A percentile compares a stretch with the other conserved stretches of the same genome.
phyloP scores from a whole-genome alignment of 352 stramenopile genomes.

The Globisporangium nodosum region DNA sequence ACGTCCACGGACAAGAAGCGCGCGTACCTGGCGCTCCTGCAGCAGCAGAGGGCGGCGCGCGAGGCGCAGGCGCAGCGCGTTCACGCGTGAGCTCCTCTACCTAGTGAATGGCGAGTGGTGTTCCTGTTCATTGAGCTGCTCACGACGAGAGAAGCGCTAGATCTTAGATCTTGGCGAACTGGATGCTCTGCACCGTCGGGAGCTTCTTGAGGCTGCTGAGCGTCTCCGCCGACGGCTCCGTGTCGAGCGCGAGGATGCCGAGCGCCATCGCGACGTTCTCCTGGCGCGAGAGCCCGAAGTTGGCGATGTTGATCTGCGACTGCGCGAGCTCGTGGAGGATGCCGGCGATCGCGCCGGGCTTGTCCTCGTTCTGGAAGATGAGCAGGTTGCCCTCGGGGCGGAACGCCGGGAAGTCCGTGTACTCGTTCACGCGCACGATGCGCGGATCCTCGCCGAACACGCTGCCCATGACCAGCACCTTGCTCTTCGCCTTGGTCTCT shows the following conservation, averaged over 20 bases:
- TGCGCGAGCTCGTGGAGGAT: constrained; percentile 64
- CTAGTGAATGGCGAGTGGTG: background rate
- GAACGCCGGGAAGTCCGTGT: constrained; percentile 82
- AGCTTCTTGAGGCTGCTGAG: constrained; percentile 57
- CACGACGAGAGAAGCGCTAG: too few species aligned
- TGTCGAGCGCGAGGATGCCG: constrained; percentile 71
- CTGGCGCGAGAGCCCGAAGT: constrained; percentile 76
- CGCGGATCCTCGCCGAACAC: constrained; percentile 80
- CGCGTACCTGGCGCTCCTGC: constrained; percentile 31
- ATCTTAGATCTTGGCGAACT: constrained; percentile 56
- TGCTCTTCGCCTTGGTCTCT: constrained; percentile 50
- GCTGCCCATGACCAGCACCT: constrained; percentile 64
- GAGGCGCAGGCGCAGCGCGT: background rate
- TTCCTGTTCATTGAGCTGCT: background rate
- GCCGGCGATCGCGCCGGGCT: constrained; percentile 66
- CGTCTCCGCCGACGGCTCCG: constrained; percentile 43
- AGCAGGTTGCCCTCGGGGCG: constrained; percentile 71
- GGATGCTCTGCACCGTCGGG: constrained; percentile 56
- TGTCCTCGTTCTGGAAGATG: constrained; percentile 83
- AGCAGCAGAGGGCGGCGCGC: constrained; percentile 12
- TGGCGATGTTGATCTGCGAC: constrained; percentile 82
- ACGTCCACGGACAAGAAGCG: constrained; percentile 70
- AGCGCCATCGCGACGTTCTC: constrained; percentile 49
- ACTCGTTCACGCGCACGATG: constrained; percentile 76
- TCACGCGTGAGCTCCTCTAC: background rate